phyloP scores from a whole-genome alignment of 2,329 filamentous ascomycete species.

The Aureobasidium sp. region DNA sequence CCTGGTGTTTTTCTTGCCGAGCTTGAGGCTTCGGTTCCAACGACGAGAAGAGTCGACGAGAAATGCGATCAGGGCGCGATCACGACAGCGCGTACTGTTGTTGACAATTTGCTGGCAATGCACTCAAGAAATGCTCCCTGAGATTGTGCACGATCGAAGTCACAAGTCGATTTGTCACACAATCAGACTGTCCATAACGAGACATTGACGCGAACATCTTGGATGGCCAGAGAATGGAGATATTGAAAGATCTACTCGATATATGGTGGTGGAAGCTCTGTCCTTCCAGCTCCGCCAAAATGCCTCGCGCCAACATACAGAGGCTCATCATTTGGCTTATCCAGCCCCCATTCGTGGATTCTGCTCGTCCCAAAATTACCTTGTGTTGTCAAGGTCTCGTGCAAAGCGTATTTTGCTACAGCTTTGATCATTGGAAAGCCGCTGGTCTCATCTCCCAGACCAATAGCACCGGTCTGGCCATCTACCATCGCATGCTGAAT shows the following conservation, averaged over 20 bases:
- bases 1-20: not conserved
- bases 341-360: not conserved
- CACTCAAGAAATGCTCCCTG: not conserved
- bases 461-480: not conserved
- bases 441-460: not conserved
- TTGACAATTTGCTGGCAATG: not conserved
- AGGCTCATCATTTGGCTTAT: not conserved
- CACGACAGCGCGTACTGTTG: not conserved
- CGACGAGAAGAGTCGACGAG: not conserved
- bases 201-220: no score
- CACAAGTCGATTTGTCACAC: not conserved
- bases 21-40: not conserved
- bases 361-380: not conserved
- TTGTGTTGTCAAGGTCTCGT: not conserved
- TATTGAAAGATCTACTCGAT: not conserved
- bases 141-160: not conserved
- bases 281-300: not conserved
- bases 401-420: not conserved
- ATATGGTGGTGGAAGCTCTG: not conserved
- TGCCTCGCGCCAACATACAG: not conserved
- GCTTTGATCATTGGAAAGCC: not conserved
- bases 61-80: not conserved
- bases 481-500: not conserved
- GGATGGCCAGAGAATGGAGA: no score
- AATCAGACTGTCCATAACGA: not conserved